phyloP scores from a whole-genome alignment of 2,329 filamentous ascomycete species.

The Aspergillus brasiliensis region DNA sequence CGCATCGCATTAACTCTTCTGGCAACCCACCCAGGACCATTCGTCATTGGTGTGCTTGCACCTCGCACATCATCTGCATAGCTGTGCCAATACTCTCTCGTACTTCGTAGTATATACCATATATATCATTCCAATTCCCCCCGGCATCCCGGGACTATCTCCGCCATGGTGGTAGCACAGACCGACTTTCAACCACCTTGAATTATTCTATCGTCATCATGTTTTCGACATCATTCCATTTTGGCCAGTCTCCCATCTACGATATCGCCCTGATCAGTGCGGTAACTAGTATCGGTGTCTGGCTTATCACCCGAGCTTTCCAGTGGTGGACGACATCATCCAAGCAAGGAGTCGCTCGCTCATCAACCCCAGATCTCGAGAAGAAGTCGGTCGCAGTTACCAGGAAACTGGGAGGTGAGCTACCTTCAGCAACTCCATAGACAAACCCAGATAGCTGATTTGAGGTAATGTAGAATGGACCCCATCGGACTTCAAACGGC shows the following conservation, averaged over 20 bases:
- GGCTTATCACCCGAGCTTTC: slow-evolving; percentile 24
- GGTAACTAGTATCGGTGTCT: slow-evolving; percentile 34
- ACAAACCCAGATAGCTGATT: not conserved
- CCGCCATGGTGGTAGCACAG: not conserved
- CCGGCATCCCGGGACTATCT: not conserved
- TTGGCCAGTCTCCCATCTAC: slow-evolving; percentile 20
- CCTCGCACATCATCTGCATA: not conserved
- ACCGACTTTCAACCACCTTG: not conserved
- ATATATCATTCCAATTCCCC: not conserved
- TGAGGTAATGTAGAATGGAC: slow-evolving; percentile 52
- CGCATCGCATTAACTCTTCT: slow-evolving; percentile 34
- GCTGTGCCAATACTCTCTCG: not conserved
- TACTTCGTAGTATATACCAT: not conserved
- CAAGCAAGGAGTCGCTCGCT: slow-evolving; percentile 13
- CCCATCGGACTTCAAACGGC: slow-evolving; percentile 61
- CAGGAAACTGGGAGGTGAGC: slow-evolving; percentile 51
- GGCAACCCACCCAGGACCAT: slow-evolving; percentile 16
- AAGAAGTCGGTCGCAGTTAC: slow-evolving; percentile 26
- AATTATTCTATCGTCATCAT: slow-evolving; percentile 3
- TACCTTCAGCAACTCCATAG: not conserved
- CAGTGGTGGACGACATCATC: slow-evolving; percentile 28
- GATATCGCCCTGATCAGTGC: slow-evolving; percentile 35
- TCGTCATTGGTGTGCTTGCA: not conserved
- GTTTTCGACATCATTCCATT: slow-evolving; percentile 5
- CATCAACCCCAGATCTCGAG: slow-evolving; percentile 48